Evolutionary conservation across 2,329 filamentous ascomycete species (phyloP), one percentile per base, ranked within the genome.

Genomic region (Thelonectria rubi): DNA sequence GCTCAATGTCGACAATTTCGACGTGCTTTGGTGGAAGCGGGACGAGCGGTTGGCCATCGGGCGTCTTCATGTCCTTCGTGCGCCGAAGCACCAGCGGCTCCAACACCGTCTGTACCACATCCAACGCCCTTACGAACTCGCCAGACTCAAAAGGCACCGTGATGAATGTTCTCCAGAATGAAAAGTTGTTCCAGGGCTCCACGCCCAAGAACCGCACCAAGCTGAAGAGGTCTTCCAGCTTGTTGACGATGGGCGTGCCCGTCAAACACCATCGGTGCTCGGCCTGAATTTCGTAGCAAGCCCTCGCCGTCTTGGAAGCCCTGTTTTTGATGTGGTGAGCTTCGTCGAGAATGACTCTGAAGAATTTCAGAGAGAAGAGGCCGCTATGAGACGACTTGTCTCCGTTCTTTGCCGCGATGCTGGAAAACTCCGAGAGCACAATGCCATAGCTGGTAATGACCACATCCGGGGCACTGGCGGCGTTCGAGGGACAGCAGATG

Each of bases 151-250:
- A 99, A 0, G 95, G 95, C 1, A 97, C 90, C 0, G 95, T 99
- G 73, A 99, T 98, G 75, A 99, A 99, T 0, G 95, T 98, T 74
- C 94, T 94, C 95, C 95, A 99, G 79, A 97, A 99, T 0, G 94
- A 97, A 76, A 99, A 99, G 75, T 98, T 98, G 72, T 91, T 95
- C 95, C 95, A 99, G 0, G 95, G 95, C 74, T 98, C 94, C 4
- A 99, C 95, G 58, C 92, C 89, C 11, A 99, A 81, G 78, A 98
- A 99, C 3, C 92, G 88, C 12, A 98, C 92, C 39, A 99, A 80
- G 72, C 92, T 97, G 79, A 97, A 98, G 14, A 99, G 80, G 76
- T 98, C 95, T 75, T 98, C 94, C 1, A 99, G 83, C 45, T 93
- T 90, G 75, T 99, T 99, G 68, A 99, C 94, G 58, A 99, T 98